Evolutionary conservation across 306 rosid genomes (phyloP).

Genomic region (Acacia acuminata): DNA sequence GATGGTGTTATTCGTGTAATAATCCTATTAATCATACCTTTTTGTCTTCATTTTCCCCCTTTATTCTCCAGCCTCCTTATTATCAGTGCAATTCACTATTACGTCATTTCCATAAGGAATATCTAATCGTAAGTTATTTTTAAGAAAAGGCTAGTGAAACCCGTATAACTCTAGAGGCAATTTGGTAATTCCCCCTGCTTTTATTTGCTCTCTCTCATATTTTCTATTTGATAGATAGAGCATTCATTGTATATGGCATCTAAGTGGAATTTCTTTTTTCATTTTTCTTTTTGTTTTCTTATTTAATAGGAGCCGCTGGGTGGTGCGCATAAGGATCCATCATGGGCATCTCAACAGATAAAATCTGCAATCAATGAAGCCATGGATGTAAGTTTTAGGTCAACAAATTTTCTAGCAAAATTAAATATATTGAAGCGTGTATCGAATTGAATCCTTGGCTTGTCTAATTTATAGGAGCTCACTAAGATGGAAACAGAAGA

Average conservation of each 20-base stretch:
- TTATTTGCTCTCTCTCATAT: not conserved
- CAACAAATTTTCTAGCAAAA: slow-evolving; percentile 20
- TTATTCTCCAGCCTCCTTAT: not conserved
- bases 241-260: slow-evolving; percentile 6
- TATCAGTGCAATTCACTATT: not conserved
- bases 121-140: slow-evolving; percentile 14
- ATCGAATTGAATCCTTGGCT: slow-evolving; percentile 29
- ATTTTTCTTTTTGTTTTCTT: slow-evolving; percentile 1
- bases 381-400: slow-evolving; percentile 75
- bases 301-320: slow-evolving; percentile 84
- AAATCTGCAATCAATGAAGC: slow-evolving; percentile 66
- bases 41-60: not conserved
- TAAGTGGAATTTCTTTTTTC: slow-evolving; percentile 22
- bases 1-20: slow-evolving; percentile 91
- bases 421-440: slow-evolving; percentile 18
- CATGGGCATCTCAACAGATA: slow-evolving; percentile 86
- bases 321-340: slow-evolving; percentile 90
- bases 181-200: slow-evolving; percentile 19
- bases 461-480: slow-evolving; percentile 65
- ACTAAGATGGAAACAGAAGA: slow-evolving; percentile 58
- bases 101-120: not conserved
- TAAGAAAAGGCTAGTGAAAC: not conserved
- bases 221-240: not conserved
- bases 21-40: slow-evolving; percentile 33
- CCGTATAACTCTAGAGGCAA: not conserved